Evolutionary conservation across 352 stramenopile genomes (phyloP), one percentile per base, ranked within the genome.

Genomic region (Elongisporangium anandrum): DNA sequence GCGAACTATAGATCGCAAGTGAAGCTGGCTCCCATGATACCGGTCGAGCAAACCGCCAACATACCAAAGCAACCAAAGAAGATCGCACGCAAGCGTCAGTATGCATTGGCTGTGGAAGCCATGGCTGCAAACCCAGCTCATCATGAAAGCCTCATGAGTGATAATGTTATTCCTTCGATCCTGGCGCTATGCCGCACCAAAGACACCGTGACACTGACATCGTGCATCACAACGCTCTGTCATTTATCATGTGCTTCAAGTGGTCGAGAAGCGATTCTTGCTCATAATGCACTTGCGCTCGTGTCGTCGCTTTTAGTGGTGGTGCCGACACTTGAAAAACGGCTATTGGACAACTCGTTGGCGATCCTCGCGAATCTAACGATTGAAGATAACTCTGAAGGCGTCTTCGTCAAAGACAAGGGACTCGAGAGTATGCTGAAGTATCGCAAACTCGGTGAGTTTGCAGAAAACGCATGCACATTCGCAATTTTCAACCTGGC

Each of bases 401-500:
- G 67, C 50, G 63, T 69, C 0, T 87, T 90, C 57, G 77, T 92
- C 52, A 87, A 88, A 59, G 82, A 92, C 20, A 92, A 90, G 56
- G 78, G 64, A 12, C 78, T 92, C 47, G 80, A 88, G 17, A 78
- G 68, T 22, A 68, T 90, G 2, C 50, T 88, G 4, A 81, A 77
- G 57, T 77, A 87, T 51, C 64, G 79, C 54, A 77, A 77, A 49
- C 60, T 59, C 3, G 77, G 59, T 6, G 58, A 65, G 0, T 41
- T 75, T 8, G 68, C 66, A 3, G 82, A 87, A 15, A 51, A 52
- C 9, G 73, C 82, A 20, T 73, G 72, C 10, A 78, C 66, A 12
- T 82, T 90, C 20, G 68, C 76, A 12, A 61, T 92, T 15, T 84
- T 88, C 57, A 92, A 92, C 49, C 64, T 92, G 16, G 82, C 79